These are phyloP conservation scores for Cytospora mali DNA, from an alignment of 2,329 filamentous ascomycete species.

Conservation along the genomic window DNA sequence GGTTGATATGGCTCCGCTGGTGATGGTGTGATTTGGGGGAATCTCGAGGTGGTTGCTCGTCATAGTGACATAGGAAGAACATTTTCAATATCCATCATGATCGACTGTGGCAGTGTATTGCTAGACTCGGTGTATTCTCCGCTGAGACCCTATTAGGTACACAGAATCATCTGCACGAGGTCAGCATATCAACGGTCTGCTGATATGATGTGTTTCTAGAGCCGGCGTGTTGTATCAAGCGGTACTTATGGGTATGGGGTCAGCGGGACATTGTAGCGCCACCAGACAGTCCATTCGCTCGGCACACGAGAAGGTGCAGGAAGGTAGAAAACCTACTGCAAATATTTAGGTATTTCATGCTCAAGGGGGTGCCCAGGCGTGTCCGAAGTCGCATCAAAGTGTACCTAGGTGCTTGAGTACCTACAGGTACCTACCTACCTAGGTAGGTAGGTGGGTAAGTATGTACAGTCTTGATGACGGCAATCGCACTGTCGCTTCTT, in stretches of 20 bases:
- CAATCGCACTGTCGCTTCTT: neutral
- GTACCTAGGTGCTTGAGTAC: neutral
- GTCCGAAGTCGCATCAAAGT: too few relatives aligned
- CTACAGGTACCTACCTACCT: too few relatives aligned
- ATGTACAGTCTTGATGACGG: neutral
- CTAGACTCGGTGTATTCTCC: neutral
- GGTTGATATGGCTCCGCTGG: neutral
- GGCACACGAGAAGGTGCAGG: too few relatives aligned
- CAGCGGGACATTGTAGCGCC: slow-evolving; percentile 1
- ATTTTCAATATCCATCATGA: neutral
- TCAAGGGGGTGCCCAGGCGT: too few relatives aligned
- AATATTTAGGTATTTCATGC: too few relatives aligned
- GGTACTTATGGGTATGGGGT: slow-evolving; percentile 7
- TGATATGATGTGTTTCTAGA: slow-evolving; percentile 18
- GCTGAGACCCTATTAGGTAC: slow-evolving; percentile 3
- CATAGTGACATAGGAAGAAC: neutral
- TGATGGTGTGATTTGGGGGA: neutral
- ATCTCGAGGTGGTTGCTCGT: neutral
- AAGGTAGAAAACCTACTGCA: too few relatives aligned
- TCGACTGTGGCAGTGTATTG: neutral
- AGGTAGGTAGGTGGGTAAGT: too few relatives aligned
- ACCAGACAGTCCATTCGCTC: too few relatives aligned
- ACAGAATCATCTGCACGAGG: slow-evolving; percentile 14
- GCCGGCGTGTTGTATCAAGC: slow-evolving; percentile 4
- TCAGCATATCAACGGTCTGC: slow-evolving; percentile 21